phyloP scores from a whole-genome alignment of 176 grass and related monocot genomes.

The Oryza brachyantha region DNA sequence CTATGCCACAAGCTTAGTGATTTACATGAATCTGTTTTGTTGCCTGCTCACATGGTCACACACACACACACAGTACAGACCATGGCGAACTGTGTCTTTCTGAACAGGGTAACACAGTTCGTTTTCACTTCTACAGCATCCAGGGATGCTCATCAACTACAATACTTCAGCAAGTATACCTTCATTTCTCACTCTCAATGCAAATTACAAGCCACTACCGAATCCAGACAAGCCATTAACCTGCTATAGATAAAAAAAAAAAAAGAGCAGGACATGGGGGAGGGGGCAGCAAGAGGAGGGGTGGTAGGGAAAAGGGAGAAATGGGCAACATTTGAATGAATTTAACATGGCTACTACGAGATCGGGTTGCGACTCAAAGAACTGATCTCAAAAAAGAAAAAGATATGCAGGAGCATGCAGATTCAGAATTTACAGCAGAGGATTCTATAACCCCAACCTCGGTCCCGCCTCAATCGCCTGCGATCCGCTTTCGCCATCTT shows the following conservation, averaged over 20 bases:
- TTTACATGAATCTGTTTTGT: background rate
- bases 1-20: background rate
- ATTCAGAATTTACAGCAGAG: constrained; percentile 87
- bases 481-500: constrained; percentile 80
- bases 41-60: background rate
- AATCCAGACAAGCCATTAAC: constrained; percentile 49
- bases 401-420: constrained; percentile 5
- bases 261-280: constrained; percentile 38
- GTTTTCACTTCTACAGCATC: background rate
- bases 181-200: constrained; percentile 41
- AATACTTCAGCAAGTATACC: constrained; percentile 27
- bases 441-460: constrained; percentile 61
- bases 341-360: constrained; percentile 45
- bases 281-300: background rate
- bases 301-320: background rate
- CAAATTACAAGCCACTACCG: constrained; percentile 49
- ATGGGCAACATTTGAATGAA: constrained; percentile 46
- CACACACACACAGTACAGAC: background rate
- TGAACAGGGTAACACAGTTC: background rate
- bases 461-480: constrained; percentile 47
- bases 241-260: constrained; percentile 56
- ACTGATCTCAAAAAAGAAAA: constrained; percentile 26
- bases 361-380: constrained; percentile 26
- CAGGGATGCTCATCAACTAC: background rate
- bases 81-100: background rate